Percentiles rank a stretch among this genome's conserved stretches.
phyloP scores from a whole-genome alignment of 306 rosid genomes.

The Vigna trinervia region DNA sequence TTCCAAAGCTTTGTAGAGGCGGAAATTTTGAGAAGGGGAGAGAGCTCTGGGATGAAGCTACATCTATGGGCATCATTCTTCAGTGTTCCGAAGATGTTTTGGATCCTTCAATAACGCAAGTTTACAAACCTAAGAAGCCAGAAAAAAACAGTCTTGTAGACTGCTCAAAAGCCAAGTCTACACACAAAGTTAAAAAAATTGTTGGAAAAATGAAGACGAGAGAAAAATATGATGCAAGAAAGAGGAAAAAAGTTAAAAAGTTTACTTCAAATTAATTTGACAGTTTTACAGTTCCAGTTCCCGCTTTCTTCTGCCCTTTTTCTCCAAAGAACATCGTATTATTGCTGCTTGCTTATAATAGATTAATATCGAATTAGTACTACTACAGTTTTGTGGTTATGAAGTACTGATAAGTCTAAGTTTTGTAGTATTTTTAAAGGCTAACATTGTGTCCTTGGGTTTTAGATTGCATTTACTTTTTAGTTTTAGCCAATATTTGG shows the following conservation, averaged over 20 bases:
- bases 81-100: slow-evolving; percentile 65
- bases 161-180: slow-evolving; percentile 43
- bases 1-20: slow-evolving; percentile 76
- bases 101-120: slow-evolving; percentile 80
- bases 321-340: slow-evolving; percentile 7
- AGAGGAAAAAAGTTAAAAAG: slow-evolving; percentile 37
- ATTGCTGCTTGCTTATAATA: slow-evolving; percentile 13
- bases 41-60: slow-evolving; percentile 85
- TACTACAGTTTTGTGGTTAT: slow-evolving; percentile 5
- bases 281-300: slow-evolving; percentile 35
- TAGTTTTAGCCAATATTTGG: too few species aligned
- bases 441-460: too few species aligned
- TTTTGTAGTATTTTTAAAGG: too few species aligned
- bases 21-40: slow-evolving; percentile 79
- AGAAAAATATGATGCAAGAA: slow-evolving; percentile 32
- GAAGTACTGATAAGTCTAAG: background rate
- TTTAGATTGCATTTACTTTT: too few species aligned
- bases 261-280: slow-evolving; percentile 12
- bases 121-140: slow-evolving; percentile 64
- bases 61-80: slow-evolving; percentile 64
- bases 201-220: slow-evolving; percentile 47
- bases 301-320: slow-evolving; percentile 9
- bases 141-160: slow-evolving; percentile 51
- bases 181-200: slow-evolving; percentile 42
- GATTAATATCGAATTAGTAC: background rate